Evolutionary conservation across 441 rosid species (phyloP).

Genomic region (Pelargonium myrrhifolium): DNA sequence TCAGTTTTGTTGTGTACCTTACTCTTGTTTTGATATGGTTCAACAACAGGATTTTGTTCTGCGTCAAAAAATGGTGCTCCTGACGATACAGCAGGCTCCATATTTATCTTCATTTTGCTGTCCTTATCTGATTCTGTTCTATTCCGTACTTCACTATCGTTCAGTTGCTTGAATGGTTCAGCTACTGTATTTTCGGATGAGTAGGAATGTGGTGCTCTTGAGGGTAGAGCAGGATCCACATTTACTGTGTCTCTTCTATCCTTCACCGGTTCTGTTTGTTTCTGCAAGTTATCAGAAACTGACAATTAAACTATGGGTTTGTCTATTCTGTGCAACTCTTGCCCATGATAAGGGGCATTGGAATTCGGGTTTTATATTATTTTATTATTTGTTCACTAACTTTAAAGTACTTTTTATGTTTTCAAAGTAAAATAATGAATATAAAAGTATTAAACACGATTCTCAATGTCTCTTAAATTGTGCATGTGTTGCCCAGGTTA

Average conservation of each 20-base stretch:
- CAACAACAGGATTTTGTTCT: constrained; percentile 17
- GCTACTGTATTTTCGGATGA: neutral
- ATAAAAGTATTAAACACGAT: no score
- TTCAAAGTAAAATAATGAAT: no score
- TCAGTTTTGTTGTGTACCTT: neutral
- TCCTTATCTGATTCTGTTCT: constrained; percentile 22
- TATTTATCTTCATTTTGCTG: constrained; percentile 14
- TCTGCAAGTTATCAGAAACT: neutral
- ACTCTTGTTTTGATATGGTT: constrained; percentile 16
- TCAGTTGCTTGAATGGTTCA: neutral
- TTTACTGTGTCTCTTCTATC: neutral
- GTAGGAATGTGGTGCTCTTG: neutral
- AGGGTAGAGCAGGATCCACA: neutral
- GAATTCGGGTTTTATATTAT: no score
- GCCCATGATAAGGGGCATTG: no score
- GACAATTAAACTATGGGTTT: neutral
- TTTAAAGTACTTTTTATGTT: no score
- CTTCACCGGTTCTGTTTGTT: neutral
- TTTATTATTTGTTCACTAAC: no score
- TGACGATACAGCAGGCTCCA: constrained; percentile 12
- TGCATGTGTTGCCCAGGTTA: no score
- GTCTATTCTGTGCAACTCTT: no score
- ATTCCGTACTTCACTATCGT: constrained; percentile 22
- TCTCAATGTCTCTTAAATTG: no score
- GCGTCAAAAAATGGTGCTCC: constrained; percentile 15